Conservation (phyloP, 148 eudicot genomes). For the Rhododendron williamsianum region DNA sequence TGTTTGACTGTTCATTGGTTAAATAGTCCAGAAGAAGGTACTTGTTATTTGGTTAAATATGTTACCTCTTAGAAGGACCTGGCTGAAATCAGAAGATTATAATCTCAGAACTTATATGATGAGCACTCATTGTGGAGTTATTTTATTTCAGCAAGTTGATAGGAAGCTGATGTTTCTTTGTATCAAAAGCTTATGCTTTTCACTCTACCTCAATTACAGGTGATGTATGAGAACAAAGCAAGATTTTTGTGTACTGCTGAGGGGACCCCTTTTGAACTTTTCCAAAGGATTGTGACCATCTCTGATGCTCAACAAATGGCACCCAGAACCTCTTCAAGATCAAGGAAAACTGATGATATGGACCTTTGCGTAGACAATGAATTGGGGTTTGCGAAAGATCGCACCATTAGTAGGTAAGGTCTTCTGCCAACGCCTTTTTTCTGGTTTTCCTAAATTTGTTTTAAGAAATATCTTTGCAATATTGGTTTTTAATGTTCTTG, state of each 20-base stretch:
- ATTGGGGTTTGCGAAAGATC: slow-evolving; percentile 89
- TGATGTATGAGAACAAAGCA: slow-evolving; percentile 89
- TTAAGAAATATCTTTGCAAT: neutral
- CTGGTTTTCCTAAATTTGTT: neutral
- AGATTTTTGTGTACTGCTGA: slow-evolving; percentile 79
- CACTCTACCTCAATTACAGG: slow-evolving; percentile 32
- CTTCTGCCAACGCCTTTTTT: neutral
- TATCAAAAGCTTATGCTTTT: neutral
- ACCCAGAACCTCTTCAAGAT: slow-evolving; percentile 77
- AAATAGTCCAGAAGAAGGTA: neutral
- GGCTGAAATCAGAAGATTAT: neutral
- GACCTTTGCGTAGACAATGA: slow-evolving; percentile 94
- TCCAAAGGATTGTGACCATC: slow-evolving; percentile 69
- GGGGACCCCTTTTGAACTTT: slow-evolving; percentile 73
- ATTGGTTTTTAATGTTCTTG: neutral
- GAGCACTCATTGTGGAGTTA: neutral
- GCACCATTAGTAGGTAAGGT: slow-evolving; percentile 79
- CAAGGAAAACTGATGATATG: slow-evolving; percentile 60
- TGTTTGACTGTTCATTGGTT: neutral
- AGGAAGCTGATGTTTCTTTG: neutral
- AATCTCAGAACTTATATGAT: neutral
- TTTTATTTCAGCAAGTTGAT: neutral
- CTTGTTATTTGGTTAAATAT: neutral
- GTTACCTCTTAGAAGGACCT: neutral
- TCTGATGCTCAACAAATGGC: slow-evolving; percentile 67